A percentile compares a stretch with the other conserved stretches of the same genome.
phyloP scores from a whole-genome alignment of 257 asterid species.

The Solanum pimpinellifolium region DNA sequence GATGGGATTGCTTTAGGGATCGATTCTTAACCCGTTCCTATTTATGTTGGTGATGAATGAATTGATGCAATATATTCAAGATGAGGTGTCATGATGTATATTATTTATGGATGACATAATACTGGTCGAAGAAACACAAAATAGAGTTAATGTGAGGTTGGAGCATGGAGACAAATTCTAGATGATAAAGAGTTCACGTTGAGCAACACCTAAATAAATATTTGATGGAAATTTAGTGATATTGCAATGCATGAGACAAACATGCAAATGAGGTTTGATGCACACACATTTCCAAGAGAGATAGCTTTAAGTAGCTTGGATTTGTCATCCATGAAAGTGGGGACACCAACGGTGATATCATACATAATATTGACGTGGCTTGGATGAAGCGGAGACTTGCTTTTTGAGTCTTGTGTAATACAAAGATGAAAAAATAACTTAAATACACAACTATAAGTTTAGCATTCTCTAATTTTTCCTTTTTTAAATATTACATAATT shows the following conservation, averaged over 20 bases:
- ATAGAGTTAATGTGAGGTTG: not conserved
- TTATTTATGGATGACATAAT: too few species aligned
- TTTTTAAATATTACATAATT: too few species aligned
- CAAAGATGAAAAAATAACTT: too few species aligned
- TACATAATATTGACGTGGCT: not conserved
- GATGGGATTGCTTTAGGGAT: not conserved
- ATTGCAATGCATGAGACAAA: not conserved
- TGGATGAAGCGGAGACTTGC: not conserved
- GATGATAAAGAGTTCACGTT: not conserved
- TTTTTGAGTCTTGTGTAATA: not conserved
- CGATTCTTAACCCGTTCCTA: not conserved
- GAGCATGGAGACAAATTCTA: not conserved
- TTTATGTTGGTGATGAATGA: not conserved
- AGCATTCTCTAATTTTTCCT: too few species aligned
- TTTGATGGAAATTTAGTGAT: not conserved
- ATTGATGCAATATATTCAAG: not conserved
- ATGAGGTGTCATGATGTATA: not conserved
- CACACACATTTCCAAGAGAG: not conserved
- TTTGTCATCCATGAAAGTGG: not conserved
- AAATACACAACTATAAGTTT: too few species aligned
- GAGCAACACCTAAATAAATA: not conserved
- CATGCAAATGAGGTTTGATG: not conserved
- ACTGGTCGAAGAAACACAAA: not conserved
- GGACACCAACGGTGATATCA: not conserved
- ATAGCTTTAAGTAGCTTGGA: not conserved